phyloP scores from a whole-genome alignment of 73 alveolate species.

The Tetrahymena elliotti region DNA sequence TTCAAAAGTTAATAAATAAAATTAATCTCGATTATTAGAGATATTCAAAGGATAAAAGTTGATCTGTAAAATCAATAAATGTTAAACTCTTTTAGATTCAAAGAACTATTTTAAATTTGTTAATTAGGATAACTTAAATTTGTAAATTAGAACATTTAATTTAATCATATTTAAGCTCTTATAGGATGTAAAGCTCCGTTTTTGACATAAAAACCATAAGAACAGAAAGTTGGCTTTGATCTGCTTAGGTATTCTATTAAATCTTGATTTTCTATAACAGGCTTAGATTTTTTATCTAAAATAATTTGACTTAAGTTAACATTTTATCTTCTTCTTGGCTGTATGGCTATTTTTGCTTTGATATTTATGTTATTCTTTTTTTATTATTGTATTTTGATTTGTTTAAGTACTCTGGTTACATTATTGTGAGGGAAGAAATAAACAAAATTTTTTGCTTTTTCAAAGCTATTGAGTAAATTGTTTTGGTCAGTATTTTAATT shows the following conservation, averaged over 20 bases:
- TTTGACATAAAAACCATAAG: background rate
- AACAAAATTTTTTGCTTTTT: background rate
- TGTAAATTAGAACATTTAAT: too few relatives aligned
- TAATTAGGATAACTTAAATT: too few relatives aligned
- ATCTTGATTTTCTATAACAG: background rate
- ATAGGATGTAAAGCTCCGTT: background rate
- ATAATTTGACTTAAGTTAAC: background rate
- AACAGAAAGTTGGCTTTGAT: background rate
- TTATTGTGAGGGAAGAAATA: background rate
- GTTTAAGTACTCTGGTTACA: background rate
- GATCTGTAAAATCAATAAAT: too few relatives aligned
- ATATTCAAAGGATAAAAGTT: too few relatives aligned
- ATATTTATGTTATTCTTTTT: too few relatives aligned
- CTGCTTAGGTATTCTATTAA: background rate
- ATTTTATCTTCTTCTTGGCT: background rate
- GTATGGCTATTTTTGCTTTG: background rate
- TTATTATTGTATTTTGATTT: too few relatives aligned
- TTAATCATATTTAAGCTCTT: background rate
- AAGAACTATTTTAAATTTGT: too few relatives aligned
- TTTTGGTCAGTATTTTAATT: too few relatives aligned
- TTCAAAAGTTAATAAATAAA: too few relatives aligned
- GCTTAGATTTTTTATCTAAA: background rate
- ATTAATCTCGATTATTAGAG: too few relatives aligned
- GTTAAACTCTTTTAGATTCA: too few relatives aligned
- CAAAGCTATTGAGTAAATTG: background rate